Base-by-base conservation (phyloP, 1,139 yeast species). In the Nakaseomyces uthaithaninus region DNA sequence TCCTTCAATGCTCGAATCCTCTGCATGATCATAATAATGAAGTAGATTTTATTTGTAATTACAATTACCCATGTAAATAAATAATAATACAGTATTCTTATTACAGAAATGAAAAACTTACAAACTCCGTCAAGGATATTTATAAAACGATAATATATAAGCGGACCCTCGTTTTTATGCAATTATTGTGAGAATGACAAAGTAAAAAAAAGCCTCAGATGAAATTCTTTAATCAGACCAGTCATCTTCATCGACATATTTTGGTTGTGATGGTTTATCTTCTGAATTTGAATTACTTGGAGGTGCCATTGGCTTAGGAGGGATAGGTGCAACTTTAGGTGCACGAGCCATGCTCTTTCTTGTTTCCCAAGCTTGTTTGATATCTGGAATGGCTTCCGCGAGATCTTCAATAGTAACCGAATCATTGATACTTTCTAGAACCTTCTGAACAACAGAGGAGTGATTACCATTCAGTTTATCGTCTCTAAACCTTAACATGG, bases 381-480 rank as follows among this genome's bases (percentile, higher is more conserved):
- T 76, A 30, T 60, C 63, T 0, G 64, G 62, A 23, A 70, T 68
- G 2, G 69, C 62, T 17, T 67, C 74, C 7, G 75, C 65, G 33
- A 91, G 66, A 50, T 89, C 95, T 42, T 84, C 82, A 48, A 82
- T 78, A 15, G 76, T 69, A 2, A 91, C 95, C 1, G 93, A 83
- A 61, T 91, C 98, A 48, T 77, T 75, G 38, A 93, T 91, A 57
- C 94, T 81, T 47, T 79, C 76, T 39, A 89, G 64, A 33, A 91
- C 89, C 55, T 82, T 89, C 44, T 77, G 78, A 11, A 87, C 95
- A 16, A 84, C 86, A 15, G 79, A 67, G 4, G 77, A 62, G 60
- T 86, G 95, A 59, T 93, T 93, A 9, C 94, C 97, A 54, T 83
- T 81, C 18, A 75, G 64, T 58, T 93, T 93, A 59, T 93, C 99